phyloP scores from a whole-genome alignment of 805 yeast genomes.

The Myxozyma neglecta region DNA sequence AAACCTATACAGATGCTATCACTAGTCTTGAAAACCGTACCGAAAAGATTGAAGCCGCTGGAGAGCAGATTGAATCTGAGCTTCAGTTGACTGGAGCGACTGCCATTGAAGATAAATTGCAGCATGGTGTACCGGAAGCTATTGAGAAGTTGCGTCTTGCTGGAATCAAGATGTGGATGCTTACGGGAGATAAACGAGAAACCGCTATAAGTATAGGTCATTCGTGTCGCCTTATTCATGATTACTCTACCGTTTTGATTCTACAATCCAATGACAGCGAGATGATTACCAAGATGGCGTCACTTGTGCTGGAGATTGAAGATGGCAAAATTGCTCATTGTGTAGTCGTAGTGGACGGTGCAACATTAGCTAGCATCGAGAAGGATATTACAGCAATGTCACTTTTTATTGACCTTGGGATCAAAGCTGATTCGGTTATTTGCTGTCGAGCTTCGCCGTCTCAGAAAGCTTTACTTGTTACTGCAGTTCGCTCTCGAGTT shows the following conservation, averaged over 20 bases:
- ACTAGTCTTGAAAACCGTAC: conserved; percentile 70
- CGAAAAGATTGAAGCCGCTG: conserved; percentile 64
- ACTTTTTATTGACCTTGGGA: conserved; percentile 78
- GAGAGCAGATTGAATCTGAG: conserved; percentile 68
- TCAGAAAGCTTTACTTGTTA: conserved; percentile 89
- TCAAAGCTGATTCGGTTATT: conserved; percentile 84
- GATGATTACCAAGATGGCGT: conserved; percentile 65
- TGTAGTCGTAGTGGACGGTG: conserved; percentile 95
- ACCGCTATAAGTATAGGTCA: conserved; percentile 97
- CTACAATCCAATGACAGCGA: conserved; percentile 56
- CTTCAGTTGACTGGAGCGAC: conserved; percentile 83
- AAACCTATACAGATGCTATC: conserved; percentile 70
- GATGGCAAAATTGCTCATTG: conserved; percentile 84
- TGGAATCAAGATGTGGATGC: conserved; percentile 95
- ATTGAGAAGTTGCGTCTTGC: conserved; percentile 90
- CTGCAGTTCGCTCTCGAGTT: conserved; percentile 69
- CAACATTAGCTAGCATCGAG: conserved; percentile 72
- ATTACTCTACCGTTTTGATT: conserved; percentile 84
- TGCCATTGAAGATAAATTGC: conserved; percentile 95
- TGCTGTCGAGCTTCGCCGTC: conserved; percentile 97
- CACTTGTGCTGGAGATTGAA: conserved; percentile 71
- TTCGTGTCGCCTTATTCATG: conserved; percentile 89
- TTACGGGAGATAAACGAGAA: conserved; percentile 97
- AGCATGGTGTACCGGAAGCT: conserved; percentile 94
- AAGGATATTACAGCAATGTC: conserved; percentile 69